Percentiles rank a stretch among this genome's conserved stretches.
These are phyloP conservation scores for Dendrobium nobile DNA, from an alignment of 106 monocot genomes.

Conservation along the genomic window DNA sequence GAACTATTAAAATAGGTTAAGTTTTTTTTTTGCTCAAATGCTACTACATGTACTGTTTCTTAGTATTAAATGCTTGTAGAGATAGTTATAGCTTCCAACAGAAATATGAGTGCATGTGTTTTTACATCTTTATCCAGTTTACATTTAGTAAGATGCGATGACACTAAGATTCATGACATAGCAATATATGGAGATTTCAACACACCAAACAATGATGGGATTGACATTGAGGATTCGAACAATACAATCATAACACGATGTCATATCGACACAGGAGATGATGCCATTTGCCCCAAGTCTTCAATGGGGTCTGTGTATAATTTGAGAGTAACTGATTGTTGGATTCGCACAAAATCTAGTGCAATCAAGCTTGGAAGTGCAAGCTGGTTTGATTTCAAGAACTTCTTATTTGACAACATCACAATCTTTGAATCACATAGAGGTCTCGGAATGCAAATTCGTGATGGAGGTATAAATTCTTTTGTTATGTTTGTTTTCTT, in stretches of 20 bases:
- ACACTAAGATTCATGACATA: slow-evolving; percentile 44
- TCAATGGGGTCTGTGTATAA: slow-evolving; percentile 72
- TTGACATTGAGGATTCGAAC: slow-evolving; percentile 95
- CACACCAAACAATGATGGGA: slow-evolving; percentile 93
- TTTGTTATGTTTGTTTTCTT: neutral
- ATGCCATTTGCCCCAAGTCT: slow-evolving; percentile 93
- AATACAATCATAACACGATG: slow-evolving; percentile 74
- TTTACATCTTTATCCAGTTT: slow-evolving; percentile 39
- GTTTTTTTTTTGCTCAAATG: no score
- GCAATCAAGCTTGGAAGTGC: slow-evolving; percentile 93
- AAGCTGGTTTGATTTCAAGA: slow-evolving; percentile 71
- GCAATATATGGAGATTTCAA: slow-evolving; percentile 81
- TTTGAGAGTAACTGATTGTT: slow-evolving; percentile 62
- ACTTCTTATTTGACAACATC: slow-evolving; percentile 59
- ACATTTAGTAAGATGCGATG: slow-evolving; percentile 71
- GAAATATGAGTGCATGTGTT: neutral
- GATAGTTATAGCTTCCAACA: no score
- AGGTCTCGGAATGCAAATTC: slow-evolving; percentile 85
- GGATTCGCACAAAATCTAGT: slow-evolving; percentile 87
- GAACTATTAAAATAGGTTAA: no score
- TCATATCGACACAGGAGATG: slow-evolving; percentile 94
- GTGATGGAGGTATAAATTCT: slow-evolving; percentile 76
- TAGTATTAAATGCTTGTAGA: no score
- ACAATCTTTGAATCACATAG: slow-evolving; percentile 89
- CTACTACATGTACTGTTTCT: no score